Percentiles rank a stretch among this genome's conserved stretches.
phyloP scores from a whole-genome alignment of 768 basidiomycete species.

The Lactarius deliciosus region DNA sequence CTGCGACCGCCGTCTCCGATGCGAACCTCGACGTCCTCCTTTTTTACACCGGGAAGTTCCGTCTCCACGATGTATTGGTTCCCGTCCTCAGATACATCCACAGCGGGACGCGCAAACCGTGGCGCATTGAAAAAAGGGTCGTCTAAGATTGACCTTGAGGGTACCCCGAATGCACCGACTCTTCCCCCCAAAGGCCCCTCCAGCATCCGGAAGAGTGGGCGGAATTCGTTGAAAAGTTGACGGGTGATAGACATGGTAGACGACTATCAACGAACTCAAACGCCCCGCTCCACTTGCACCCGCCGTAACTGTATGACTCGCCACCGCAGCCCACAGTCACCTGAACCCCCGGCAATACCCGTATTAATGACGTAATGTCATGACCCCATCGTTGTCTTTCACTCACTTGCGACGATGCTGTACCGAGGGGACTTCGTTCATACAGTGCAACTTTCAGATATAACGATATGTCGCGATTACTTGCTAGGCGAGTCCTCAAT shows the following conservation, averaged over 20 bases:
- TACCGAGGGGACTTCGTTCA: constrained; percentile 59
- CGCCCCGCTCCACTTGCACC: neutral
- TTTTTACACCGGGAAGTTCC: constrained; percentile 76
- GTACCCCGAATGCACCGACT: constrained; percentile 34
- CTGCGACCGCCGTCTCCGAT: constrained; percentile 70
- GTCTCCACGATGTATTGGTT: constrained; percentile 69
- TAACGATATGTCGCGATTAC: constrained; percentile 57
- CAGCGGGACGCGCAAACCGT: constrained; percentile 46
- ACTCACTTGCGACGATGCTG: constrained; percentile 29
- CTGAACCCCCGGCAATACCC: constrained; percentile 10
- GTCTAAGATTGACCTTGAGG: constrained; percentile 44
- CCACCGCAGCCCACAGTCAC: neutral
- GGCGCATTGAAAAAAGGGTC: constrained; percentile 50
- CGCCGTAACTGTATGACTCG: neutral
- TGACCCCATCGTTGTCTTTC: neutral
- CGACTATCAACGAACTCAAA: neutral
- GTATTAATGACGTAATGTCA: too few relatives aligned
- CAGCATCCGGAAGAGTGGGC: constrained; percentile 72
- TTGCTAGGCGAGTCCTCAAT: constrained; percentile 45
- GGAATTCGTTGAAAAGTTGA: constrained; percentile 64
- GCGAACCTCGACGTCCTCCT: constrained; percentile 69
- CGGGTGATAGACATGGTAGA: constrained; percentile 63
- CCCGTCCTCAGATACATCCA: constrained; percentile 68
- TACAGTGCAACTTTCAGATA: constrained; percentile 49
- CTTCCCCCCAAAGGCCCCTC: constrained; percentile 62